Evolutionary conservation across 257 asterid species (phyloP).

Genomic region (Solanum neorickii): DNA sequence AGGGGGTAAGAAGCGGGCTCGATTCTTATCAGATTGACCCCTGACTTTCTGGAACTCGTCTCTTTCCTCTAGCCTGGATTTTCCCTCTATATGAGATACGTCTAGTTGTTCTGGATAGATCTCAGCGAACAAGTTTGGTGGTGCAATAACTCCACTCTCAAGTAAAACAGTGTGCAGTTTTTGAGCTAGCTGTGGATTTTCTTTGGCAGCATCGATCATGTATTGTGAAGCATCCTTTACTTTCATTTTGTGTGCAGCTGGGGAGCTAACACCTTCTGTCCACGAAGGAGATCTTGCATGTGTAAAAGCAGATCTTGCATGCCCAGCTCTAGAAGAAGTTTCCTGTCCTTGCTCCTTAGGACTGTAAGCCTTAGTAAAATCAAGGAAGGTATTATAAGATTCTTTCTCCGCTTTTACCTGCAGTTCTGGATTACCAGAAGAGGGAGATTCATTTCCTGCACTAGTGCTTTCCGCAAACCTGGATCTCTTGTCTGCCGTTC

Average conservation of each 20-base stretch:
- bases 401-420: constrained; percentile 18
- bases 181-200: constrained; percentile 88
- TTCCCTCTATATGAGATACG: constrained; percentile 20
- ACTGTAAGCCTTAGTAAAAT: constrained; percentile 19
- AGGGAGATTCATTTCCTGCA: constrained; percentile 15
- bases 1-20: constrained; percentile 57
- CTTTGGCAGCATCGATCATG: constrained; percentile 96
- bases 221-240: constrained; percentile 88
- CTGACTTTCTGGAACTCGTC: constrained; percentile 17
- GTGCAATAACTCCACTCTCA: constrained; percentile 97
- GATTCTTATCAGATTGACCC: constrained; percentile 24
- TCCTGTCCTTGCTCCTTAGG: constrained; percentile 27
- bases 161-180: constrained; percentile 85
- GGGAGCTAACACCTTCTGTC: constrained; percentile 97
- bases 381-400: constrained; percentile 10
- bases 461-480: constrained; percentile 16
- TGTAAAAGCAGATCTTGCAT: constrained; percentile 23
- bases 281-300: constrained; percentile 95
- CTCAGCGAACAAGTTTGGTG: constrained; percentile 78
- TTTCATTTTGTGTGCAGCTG: constrained; percentile 71
- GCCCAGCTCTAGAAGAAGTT: constrained; percentile 31
- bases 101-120: constrained; percentile 43
- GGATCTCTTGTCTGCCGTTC: constrained; percentile 17
- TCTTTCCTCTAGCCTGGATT: constrained; percentile 19
- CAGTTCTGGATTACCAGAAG: constrained; percentile 16